A percentile compares a stretch with the other conserved stretches of the same genome.
These are phyloP conservation scores for Jatropha curcas DNA, from an alignment of 345 rosid species.

Conservation along the genomic window DNA sequence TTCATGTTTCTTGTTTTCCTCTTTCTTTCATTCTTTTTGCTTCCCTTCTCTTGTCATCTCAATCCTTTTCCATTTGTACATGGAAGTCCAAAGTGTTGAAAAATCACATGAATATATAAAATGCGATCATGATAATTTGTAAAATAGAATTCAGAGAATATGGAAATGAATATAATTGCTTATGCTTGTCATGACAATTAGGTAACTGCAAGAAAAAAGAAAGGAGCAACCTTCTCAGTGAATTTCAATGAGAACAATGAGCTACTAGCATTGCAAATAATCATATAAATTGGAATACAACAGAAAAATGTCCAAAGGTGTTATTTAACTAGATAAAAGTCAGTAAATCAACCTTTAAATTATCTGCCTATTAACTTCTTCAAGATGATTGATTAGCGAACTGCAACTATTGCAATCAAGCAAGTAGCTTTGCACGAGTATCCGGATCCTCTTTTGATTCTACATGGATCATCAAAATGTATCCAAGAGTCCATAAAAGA, in stretches of 20 bases:
- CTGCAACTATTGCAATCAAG: slow-evolving; percentile 30
- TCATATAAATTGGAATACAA: background rate
- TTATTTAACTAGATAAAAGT: background rate
- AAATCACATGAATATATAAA: background rate
- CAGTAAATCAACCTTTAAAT: slow-evolving; percentile 1
- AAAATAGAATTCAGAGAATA: background rate
- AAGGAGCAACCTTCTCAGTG: slow-evolving; percentile 16
- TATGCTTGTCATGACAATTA: background rate
- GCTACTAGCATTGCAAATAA: background rate
- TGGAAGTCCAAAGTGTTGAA: background rate
- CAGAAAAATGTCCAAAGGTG: background rate
- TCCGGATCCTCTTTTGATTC: slow-evolving; percentile 70
- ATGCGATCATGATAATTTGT: background rate
- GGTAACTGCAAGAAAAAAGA: background rate
- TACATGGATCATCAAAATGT: slow-evolving; percentile 57
- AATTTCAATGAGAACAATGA: background rate
- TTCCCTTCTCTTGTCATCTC: background rate
- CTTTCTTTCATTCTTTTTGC: slow-evolving; percentile 2
- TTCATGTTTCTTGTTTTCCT: background rate
- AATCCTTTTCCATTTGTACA: background rate
- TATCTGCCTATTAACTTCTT: background rate
- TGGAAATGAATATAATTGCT: background rate
- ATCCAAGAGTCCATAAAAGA: slow-evolving; percentile 72
- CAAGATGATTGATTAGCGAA: slow-evolving; percentile 13
- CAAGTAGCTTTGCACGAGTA: slow-evolving; percentile 62